Evolutionary conservation across 139 green algal species (phyloP), one percentile per base, ranked within the genome.

Genomic region (Bryopsis sp.): DNA sequence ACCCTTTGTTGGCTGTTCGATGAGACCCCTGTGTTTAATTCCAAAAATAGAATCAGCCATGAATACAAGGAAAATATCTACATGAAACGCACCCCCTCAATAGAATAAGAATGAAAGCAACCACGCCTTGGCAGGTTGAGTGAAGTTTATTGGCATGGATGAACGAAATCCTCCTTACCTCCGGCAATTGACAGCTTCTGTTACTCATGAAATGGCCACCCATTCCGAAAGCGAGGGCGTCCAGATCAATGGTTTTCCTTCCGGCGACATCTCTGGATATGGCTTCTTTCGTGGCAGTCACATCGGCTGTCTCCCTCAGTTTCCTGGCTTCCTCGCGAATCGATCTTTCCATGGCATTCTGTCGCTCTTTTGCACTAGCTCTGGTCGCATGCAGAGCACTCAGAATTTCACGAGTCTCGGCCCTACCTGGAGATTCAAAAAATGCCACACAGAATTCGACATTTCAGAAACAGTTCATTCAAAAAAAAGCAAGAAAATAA

Each of bases 241-340:
- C 91, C 37, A 99, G 77, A 63, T 98, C 89, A 34, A 99, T 73
- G 47, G 80, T 62, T 43, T 89, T 76, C 26, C 89, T 79, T 11
- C 76, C 78, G 2, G 38, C 70, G 1, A 47, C 76, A 4, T 48
- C 71, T 8, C 33, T 73, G 5, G 65, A 72, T 36, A 62, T 71
- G 0, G 29, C 57, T 64, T 69, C 67, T 36, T 76, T 61, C 39
- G 38, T 36, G n/a, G 43, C 68, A 39, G 4, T 6, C 4, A 26
- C 7, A 11, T 6, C 28, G 6, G 8, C 19, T 46, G 22, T 39
- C 37, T 64, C 78, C 19, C 82, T 76, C 68, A 99, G 87, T 59
- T 70, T 76, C 1, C 89, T 77, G 19, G 94, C 94, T 77, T 99
- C 94, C 67, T 96, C 89, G 0, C 90, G 74, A 72, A 99, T 97